Evolutionary conservation across 495 filamentous ascomycete species (phyloP).

Genomic region (Cairneyella variabilis): DNA sequence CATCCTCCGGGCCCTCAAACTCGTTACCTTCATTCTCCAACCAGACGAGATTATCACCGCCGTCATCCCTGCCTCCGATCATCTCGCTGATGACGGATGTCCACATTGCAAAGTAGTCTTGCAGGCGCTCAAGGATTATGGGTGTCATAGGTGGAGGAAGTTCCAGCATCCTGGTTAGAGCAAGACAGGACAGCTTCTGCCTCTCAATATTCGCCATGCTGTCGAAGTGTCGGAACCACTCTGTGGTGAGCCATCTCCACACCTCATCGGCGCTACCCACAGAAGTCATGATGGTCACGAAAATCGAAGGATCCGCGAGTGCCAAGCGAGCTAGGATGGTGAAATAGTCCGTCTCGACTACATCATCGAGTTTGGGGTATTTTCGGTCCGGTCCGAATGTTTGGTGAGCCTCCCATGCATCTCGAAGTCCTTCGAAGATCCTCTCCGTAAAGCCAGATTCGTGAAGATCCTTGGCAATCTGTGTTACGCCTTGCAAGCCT

Average conservation of each 20-base stretch:
- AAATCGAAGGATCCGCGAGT: conserved; percentile 60
- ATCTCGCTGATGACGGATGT: conserved; percentile 42
- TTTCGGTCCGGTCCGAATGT: conserved; percentile 71
- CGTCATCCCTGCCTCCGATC: conserved; percentile 23
- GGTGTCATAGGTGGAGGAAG: conserved; percentile 47
- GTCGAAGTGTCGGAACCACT: conserved; percentile 89
- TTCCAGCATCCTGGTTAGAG: conserved; percentile 74
- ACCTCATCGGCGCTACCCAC: conserved; percentile 41
- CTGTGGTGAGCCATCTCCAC: conserved; percentile 70
- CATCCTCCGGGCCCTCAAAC: conserved; percentile 64
- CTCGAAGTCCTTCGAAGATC: conserved; percentile 66
- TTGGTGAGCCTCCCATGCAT: conserved; percentile 66
- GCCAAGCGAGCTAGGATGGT: conserved; percentile 76
- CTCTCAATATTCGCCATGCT: conserved; percentile 68
- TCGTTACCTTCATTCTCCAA: conserved; percentile 59
- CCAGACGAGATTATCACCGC: conserved; percentile 54
- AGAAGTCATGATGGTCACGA: conserved; percentile 53
- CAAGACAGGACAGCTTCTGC: conserved; percentile 79
- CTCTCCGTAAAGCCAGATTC: conserved; percentile 61
- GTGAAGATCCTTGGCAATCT: conserved; percentile 65
- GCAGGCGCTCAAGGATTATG: conserved; percentile 40
- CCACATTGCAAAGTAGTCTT: conserved; percentile 54
- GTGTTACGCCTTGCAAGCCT: conserved; percentile 57
- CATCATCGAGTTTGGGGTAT: conserved; percentile 55
- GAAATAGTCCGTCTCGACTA: conserved; percentile 79